These are phyloP conservation scores for Gelatoporia subvermispora DNA, from an alignment of 768 basidiomycete species.

Conservation along the genomic window DNA sequence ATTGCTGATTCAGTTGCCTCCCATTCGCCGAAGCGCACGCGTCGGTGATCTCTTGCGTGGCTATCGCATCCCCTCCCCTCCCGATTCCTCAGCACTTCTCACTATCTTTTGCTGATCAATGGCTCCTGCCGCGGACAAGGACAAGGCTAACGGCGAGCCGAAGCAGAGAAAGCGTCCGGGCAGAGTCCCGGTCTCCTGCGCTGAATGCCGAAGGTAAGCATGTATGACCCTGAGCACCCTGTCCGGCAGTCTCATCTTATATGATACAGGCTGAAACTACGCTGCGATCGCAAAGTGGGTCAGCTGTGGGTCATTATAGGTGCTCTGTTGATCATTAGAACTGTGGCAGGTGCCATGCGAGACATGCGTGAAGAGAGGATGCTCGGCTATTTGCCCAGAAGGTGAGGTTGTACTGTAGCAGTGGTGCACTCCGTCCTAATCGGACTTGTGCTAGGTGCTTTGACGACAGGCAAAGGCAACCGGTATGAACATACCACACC, in stretches of 20 bases:
- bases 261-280: slow-evolving; percentile 24
- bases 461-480: slow-evolving; percentile 58
- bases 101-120: not conserved
- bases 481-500: too few relatives aligned
- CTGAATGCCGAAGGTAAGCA: slow-evolving; percentile 29
- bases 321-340: not conserved
- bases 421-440: not conserved
- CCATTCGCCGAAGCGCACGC: too few relatives aligned
- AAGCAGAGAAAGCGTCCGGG: slow-evolving; percentile 44
- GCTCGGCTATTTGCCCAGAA: slow-evolving; percentile 72
- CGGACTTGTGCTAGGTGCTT: slow-evolving; percentile 34
- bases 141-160: slow-evolving; percentile 14
- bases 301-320: not conserved
- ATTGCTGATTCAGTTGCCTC: too few relatives aligned
- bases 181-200: slow-evolving; percentile 39
- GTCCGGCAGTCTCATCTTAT: not conserved
- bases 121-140: slow-evolving; percentile 7
- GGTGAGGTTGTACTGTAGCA: slow-evolving; percentile 36
- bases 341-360: slow-evolving; percentile 63
- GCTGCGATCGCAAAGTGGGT: slow-evolving; percentile 29
- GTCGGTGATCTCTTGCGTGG: too few relatives aligned
- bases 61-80: too few relatives aligned
- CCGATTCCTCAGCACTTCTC: too few relatives aligned
- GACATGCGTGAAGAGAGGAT: slow-evolving; percentile 72
- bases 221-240: not conserved